These are phyloP conservation scores for Ophiostoma tasmaniense DNA, from an alignment of 2,329 filamentous ascomycete genomes.

Conservation along the genomic window DNA sequence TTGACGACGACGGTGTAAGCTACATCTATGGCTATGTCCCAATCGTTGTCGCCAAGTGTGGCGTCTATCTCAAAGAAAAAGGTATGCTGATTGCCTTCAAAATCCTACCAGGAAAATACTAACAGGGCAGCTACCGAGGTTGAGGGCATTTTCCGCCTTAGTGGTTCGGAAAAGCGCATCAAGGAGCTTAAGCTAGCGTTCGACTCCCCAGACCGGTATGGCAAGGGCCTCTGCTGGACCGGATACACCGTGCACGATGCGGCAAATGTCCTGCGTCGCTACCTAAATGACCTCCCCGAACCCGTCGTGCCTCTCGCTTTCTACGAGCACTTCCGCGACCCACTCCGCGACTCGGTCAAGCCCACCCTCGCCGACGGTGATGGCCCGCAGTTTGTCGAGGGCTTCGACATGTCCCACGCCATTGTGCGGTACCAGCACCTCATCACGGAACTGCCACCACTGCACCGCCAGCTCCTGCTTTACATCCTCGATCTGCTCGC, in stretches of 20 bases:
- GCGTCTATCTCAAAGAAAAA: constrained; percentile 95
- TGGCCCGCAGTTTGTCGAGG: constrained; percentile 60
- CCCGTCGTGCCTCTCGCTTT: constrained; percentile 92
- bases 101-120: too few relatives aligned
- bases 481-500: constrained; percentile 94
- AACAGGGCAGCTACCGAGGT: constrained; percentile 69
- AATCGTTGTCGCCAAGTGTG: constrained; percentile 96
- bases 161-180: constrained; percentile 94
- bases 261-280: constrained; percentile 88
- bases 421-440: constrained; percentile 79
- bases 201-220: constrained; percentile 89
- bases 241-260: constrained; percentile 98
- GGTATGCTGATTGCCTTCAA: too few relatives aligned
- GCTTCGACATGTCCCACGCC: constrained; percentile 64
- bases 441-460: constrained; percentile 83
- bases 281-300: constrained; percentile 92
- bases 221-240: constrained; percentile 93
- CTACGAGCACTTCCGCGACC: constrained; percentile 84
- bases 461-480: constrained; percentile 87
- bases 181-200: constrained; percentile 90
- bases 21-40: constrained; percentile 99
- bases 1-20: constrained; percentile 84
- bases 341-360: constrained; percentile 62
- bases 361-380: constrained; percentile 64
- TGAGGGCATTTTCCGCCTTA: constrained; percentile 93